Evolutionary conservation across 2,329 filamentous ascomycete genomes (phyloP).

Genomic region (Didymella arachidicola): DNA sequence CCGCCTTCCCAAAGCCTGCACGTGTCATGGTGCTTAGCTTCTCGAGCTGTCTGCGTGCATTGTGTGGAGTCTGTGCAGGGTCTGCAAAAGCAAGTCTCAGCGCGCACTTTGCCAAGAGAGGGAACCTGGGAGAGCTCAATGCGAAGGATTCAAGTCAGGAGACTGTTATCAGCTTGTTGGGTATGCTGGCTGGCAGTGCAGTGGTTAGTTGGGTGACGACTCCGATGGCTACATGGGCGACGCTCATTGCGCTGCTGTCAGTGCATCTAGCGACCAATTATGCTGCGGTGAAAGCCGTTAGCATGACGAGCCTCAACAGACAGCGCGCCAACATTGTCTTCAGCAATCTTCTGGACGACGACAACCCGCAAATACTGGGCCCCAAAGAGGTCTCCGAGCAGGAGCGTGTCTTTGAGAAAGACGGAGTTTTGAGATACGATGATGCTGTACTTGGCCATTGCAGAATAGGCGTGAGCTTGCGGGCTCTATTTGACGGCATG

Average conservation of each 20-base stretch:
- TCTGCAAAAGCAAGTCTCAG: slow-evolving; percentile 90
- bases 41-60: slow-evolving; percentile 67
- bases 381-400: slow-evolving; percentile 69
- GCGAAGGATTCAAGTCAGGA: slow-evolving; percentile 96
- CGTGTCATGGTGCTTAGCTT: slow-evolving; percentile 66
- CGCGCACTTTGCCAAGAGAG: slow-evolving; percentile 86
- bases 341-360: slow-evolving; percentile 54
- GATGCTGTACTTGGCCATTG: slow-evolving; percentile 60
- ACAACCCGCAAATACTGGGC: slow-evolving; percentile 58
- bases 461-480: slow-evolving; percentile 61
- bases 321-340: slow-evolving; percentile 85
- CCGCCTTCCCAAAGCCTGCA: slow-evolving; percentile 68
- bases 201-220: slow-evolving; percentile 79
- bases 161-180: slow-evolving; percentile 86
- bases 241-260: slow-evolving; percentile 74
- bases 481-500: slow-evolving; percentile 44
- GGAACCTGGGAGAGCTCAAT: slow-evolving; percentile 92
- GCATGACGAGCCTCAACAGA: slow-evolving; percentile 83
- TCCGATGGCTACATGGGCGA: slow-evolving; percentile 73
- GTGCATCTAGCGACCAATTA: slow-evolving; percentile 88
- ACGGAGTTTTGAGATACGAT: slow-evolving; percentile 67
- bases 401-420: slow-evolving; percentile 68
- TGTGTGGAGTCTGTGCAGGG: slow-evolving; percentile 90
- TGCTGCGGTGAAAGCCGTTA: slow-evolving; percentile 81
- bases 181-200: slow-evolving; percentile 83